These are phyloP conservation scores for Xenoacremonium recifei DNA, from an alignment of 2,329 filamentous ascomycete species.

Conservation along the genomic window DNA sequence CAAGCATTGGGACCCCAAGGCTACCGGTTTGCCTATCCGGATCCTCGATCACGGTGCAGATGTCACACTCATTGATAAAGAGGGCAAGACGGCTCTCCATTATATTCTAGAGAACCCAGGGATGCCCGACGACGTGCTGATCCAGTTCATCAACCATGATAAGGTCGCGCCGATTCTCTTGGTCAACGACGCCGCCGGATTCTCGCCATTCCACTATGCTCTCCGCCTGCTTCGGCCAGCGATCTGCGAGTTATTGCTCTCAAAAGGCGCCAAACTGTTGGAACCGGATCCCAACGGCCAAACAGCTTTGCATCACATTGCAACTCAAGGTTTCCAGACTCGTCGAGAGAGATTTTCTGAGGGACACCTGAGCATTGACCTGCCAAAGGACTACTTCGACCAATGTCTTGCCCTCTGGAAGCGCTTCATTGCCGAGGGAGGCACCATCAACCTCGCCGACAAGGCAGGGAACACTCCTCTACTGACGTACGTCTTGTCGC, in stretches of 20 bases:
- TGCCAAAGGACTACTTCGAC: conserved; percentile 3
- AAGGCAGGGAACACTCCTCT: conserved; percentile 15
- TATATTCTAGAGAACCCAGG: conserved; percentile 15
- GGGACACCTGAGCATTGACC: background rate
- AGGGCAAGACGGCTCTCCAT: conserved; percentile 19
- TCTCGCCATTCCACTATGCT: conserved; percentile 12
- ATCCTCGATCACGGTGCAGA: conserved; percentile 16
- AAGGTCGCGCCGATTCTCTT: conserved; percentile 11
- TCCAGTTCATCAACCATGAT: conserved; percentile 13
- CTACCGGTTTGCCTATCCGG: background rate
- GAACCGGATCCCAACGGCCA: conserved; percentile 11
- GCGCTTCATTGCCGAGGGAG: conserved; percentile 5
- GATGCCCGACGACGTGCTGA: conserved; percentile 5
- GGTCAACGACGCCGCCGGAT: conserved; percentile 8
- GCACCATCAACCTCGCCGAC: conserved; percentile 13
- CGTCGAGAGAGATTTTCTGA: background rate
- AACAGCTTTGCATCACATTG: conserved; percentile 16
- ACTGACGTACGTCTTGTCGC: conserved; percentile 7
- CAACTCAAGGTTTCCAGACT: conserved; percentile 8
- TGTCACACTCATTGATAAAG: conserved; percentile 9
- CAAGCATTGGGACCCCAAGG: background rate
- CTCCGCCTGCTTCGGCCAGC: conserved; percentile 10
- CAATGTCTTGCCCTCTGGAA: conserved; percentile 12
- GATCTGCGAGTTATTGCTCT: conserved; percentile 14
- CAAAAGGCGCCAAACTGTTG: conserved; percentile 12